These are phyloP conservation scores for Phytomonas francai DNA, from an alignment of 208 protist genomes.

Conservation along the genomic window DNA sequence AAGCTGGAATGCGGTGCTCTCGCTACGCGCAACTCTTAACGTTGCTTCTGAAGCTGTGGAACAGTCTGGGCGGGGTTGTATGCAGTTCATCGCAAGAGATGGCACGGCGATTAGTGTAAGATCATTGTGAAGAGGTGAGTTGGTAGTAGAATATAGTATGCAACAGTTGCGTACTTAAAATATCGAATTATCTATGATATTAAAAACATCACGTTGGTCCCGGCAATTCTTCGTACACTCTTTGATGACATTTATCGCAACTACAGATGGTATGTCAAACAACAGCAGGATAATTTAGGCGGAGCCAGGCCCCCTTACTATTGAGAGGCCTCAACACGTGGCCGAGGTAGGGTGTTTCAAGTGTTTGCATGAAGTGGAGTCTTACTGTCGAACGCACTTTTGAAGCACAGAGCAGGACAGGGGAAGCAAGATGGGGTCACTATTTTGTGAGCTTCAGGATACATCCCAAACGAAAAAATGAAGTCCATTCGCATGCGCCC, in stretches of 20 bases:
- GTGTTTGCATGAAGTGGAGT: conserved; percentile 27
- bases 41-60: neutral
- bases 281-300: neutral
- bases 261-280: neutral
- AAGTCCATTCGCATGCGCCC: conserved; percentile 29
- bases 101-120: neutral
- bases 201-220: neutral
- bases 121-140: neutral
- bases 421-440: conserved; percentile 25
- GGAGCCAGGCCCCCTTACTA: neutral
- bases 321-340: neutral
- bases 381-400: conserved; percentile 45
- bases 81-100: neutral
- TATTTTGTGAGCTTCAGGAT: conserved; percentile 22
- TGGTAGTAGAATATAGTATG: neutral
- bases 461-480: conserved; percentile 30
- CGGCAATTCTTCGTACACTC: neutral
- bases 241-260: neutral
- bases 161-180: neutral
- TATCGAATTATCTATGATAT: neutral
- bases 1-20: neutral
- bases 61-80: neutral
- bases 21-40: neutral
- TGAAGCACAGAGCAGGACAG: conserved; percentile 28
- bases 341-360: neutral